Percentiles rank a stretch among this genome's conserved stretches.
phyloP scores from a whole-genome alignment of 495 filamentous ascomycete species.

The Xanthoparmelia taractica region DNA sequence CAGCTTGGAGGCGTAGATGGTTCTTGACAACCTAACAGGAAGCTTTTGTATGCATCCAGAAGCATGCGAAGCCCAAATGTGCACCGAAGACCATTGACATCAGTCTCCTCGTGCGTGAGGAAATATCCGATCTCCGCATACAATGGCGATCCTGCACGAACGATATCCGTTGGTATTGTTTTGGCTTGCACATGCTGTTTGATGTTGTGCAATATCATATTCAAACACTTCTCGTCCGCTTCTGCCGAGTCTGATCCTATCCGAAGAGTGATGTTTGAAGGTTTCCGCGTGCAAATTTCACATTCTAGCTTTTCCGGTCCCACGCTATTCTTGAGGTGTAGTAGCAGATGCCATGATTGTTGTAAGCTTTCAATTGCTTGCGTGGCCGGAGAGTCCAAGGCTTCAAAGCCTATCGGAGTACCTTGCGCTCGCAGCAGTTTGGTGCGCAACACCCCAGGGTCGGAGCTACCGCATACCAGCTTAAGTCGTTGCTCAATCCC shows the following conservation, averaged over 20 bases:
- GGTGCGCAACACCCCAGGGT: constrained; percentile 12
- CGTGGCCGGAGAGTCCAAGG: neutral
- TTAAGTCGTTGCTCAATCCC: constrained; percentile 18
- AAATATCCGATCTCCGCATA: constrained; percentile 24
- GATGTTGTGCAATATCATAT: constrained; percentile 20
- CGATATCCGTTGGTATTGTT: constrained; percentile 10
- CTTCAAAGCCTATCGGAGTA: neutral
- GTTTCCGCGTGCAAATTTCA: neutral
- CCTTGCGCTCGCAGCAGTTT: constrained; percentile 2
- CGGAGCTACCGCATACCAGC: constrained; percentile 14
- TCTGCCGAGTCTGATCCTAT: constrained; percentile 8
- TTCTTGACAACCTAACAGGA: constrained; percentile 9
- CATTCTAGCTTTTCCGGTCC: neutral
- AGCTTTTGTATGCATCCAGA: constrained; percentile 21
- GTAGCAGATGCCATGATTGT: constrained; percentile 13
- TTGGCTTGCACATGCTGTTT: constrained; percentile 16
- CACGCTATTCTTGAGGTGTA: neutral
- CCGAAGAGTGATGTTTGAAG: constrained; percentile 14
- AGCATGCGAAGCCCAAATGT: constrained; percentile 24
- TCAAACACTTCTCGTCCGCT: constrained; percentile 16
- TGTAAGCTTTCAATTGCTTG: constrained; percentile 2
- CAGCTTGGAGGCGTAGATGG: constrained; percentile 10
- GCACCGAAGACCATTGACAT: constrained; percentile 20
- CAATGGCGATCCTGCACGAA: constrained; percentile 21
- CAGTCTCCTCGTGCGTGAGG: constrained; percentile 16